Evolutionary conservation across 1,284 basidiomycete genomes (phyloP), one percentile per base, ranked within the genome.

Genomic region (Exsudoporus floridanus): DNA sequence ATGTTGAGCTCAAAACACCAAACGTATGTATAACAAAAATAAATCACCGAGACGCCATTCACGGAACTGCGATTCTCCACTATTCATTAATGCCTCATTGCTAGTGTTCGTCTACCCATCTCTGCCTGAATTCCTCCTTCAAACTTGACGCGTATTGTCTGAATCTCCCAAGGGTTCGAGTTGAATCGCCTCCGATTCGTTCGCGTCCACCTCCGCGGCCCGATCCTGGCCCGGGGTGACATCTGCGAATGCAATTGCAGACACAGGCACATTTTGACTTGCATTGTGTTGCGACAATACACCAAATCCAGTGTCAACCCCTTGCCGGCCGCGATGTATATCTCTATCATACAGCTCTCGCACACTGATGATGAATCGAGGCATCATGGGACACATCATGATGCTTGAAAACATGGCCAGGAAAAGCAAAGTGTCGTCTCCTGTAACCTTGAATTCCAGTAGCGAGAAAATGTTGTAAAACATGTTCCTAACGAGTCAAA

Each of bases 221-320:
- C 19, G 25, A 41, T 5, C 25, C 27, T 30, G 27, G 6, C 13
- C 21, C 23, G 23, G 23, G 23, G 9, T 1, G 4, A 34, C 39
- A 9, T 52, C 34, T 6, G 27, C 48, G 12, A 52, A 52, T 13
- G 34, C 34, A 25, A 52, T 50, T 6, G 34, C 10, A 41, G 50
- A 52, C 13, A 42, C 1, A 10, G 23, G 6, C 1, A 5, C 10
- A 9, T 31, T 33, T n/a, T 14, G 27, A 14, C 12, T 19, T 12
- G 38, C 6, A 8, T 2, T 19, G 1, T 37, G 13, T 14, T 52
- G 48, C 3, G 50, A 51, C 16, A 30, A 7, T 2, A 42, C 5
- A 9, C 50, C 48, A 8, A 52, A 52, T 25, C 39, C 47, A 10
- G 47, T 50, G 33, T 52, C 50, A 14, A 50, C 10, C 13, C 50